Percentiles rank a stretch among this genome's conserved stretches.
Evolutionary conservation across 2,329 filamentous ascomycete species (phyloP).

Genomic region (Phoma sp.): DNA sequence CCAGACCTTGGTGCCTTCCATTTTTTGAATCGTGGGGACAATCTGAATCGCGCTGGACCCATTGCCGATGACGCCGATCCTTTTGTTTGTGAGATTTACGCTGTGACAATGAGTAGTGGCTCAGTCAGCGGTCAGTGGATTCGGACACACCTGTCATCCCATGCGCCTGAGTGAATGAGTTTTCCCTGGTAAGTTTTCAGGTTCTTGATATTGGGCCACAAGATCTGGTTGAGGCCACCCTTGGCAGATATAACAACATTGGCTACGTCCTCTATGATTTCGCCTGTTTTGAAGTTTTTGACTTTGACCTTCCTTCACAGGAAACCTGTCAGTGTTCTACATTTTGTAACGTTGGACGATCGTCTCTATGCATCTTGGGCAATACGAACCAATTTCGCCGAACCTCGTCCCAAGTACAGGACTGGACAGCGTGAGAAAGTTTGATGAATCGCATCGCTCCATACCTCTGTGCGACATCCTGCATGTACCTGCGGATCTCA

Average conservation of each 20-base stretch:
- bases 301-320: constrained; percentile 48
- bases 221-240: constrained; percentile 40
- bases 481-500: constrained; percentile 50
- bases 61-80: constrained; percentile 45
- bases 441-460: constrained; percentile 48
- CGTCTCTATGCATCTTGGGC: too few species aligned
- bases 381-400: background rate
- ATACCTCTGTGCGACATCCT: constrained; percentile 44
- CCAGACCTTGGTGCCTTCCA: constrained; percentile 38
- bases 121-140: constrained; percentile 2
- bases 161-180: constrained; percentile 45
- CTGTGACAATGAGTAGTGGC: constrained; percentile 14
- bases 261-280: constrained; percentile 31
- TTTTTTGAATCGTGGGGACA: constrained; percentile 47
- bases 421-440: constrained; percentile 44
- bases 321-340: constrained; percentile 14
- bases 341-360: background rate
- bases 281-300: constrained; percentile 39
- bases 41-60: constrained; percentile 52
- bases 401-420: constrained; percentile 40
- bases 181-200: constrained; percentile 41
- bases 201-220: constrained; percentile 45
- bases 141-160: constrained; percentile 40
- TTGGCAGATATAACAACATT: constrained; percentile 44
- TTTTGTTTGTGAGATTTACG: constrained; percentile 42